These are phyloP conservation scores for Leccinum longicurvipes DNA, from an alignment of 768 basidiomycete species.

Conservation along the genomic window DNA sequence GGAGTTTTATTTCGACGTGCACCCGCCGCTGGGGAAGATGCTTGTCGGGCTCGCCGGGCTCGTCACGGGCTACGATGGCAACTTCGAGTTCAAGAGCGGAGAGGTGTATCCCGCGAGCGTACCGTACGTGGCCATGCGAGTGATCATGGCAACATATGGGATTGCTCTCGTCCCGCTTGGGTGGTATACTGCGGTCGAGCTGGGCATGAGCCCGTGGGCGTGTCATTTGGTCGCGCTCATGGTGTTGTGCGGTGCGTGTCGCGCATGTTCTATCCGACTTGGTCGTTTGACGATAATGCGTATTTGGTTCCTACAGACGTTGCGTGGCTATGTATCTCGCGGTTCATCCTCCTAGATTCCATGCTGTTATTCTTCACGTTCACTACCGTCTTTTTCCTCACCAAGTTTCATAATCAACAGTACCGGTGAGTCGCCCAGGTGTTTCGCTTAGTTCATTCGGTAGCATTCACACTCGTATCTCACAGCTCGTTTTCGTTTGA, in stretches of 20 bases:
- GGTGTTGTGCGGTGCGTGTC: constrained; percentile 74
- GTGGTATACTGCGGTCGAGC: constrained; percentile 94
- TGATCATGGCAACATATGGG: constrained; percentile 92
- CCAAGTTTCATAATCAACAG: constrained; percentile 97
- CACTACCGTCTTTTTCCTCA: constrained; percentile 89
- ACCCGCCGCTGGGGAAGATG: constrained; percentile 99
- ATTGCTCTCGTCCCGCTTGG: constrained; percentile 93
- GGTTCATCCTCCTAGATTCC: constrained; percentile 96
- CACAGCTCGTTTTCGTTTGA: constrained; percentile 86
- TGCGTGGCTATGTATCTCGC: constrained; percentile 94
- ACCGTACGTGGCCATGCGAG: constrained; percentile 92
- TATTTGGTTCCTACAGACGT: constrained; percentile 56
- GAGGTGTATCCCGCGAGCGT: constrained; percentile 77
- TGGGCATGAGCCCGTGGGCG: constrained; percentile 87
- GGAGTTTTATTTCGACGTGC: constrained; percentile 99
- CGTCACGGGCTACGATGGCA: constrained; percentile 86
- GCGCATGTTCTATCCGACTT: constrained; percentile 22
- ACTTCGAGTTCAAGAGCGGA: constrained; percentile 94
- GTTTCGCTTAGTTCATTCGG: not conserved
- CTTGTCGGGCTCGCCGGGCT: constrained; percentile 92
- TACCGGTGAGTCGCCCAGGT: constrained; percentile 60
- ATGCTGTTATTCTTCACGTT: constrained; percentile 99
- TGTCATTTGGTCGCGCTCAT: constrained; percentile 92
- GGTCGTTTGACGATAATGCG: not conserved
- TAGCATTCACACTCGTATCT: constrained; percentile 1